These are phyloP conservation scores for Annulohypoxylon truncatum DNA, from an alignment of 2,329 filamentous ascomycete species.

Conservation along the genomic window DNA sequence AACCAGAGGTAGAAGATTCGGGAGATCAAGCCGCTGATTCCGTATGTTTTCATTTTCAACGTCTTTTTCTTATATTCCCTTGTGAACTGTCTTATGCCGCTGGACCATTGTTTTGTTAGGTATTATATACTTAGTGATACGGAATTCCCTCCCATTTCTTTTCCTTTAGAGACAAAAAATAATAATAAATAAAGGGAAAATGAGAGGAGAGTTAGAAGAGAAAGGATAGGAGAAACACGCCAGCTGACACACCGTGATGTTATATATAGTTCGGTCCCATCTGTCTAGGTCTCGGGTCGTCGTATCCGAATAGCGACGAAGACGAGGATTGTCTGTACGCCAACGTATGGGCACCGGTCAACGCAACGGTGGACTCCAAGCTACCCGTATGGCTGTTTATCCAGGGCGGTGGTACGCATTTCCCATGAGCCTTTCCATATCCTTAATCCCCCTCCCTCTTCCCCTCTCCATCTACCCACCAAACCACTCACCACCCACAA, in stretches of 20 bases:
- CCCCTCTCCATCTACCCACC: too few relatives aligned
- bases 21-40: conserved; percentile 53
- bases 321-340: conserved; percentile 59
- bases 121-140: background rate
- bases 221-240: background rate
- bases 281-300: conserved; percentile 56
- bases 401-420: conserved; percentile 48
- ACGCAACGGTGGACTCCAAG: conserved; percentile 55
- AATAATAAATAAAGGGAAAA: background rate
- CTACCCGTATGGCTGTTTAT: conserved; percentile 67
- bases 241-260: conserved; percentile 10
- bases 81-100: too few relatives aligned
- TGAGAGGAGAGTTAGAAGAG: background rate
- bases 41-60: conserved; percentile 38
- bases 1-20: conserved; percentile 52
- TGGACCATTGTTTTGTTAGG: background rate
- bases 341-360: conserved; percentile 58
- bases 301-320: conserved; percentile 48
- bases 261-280: conserved; percentile 58
- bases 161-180: too few relatives aligned
- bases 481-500: background rate
- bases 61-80: too few relatives aligned
- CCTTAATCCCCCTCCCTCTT: background rate
- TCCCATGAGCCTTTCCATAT: background rate
- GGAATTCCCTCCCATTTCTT: too few relatives aligned